A percentile compares a stretch with the other conserved stretches of the same genome.
phyloP scores from a whole-genome alignment of 2,329 filamentous ascomycete species.

The Sporothrix luriei region DNA sequence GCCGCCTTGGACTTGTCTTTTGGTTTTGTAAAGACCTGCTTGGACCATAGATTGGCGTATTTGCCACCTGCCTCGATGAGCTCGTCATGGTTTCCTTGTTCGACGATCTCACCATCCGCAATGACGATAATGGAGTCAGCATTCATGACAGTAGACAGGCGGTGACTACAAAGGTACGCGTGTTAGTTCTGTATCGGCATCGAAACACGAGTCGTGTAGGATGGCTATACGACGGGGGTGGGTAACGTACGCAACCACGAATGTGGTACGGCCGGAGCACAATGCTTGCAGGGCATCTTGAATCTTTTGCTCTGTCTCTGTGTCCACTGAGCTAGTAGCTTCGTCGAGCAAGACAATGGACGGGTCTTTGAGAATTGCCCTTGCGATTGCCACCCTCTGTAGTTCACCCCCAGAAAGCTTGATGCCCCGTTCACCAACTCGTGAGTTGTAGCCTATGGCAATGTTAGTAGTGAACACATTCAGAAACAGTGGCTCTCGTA shows the following conservation, averaged over 20 bases:
- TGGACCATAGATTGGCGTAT: slow-evolving; percentile 67
- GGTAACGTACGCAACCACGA: slow-evolving; percentile 62
- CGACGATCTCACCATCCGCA: slow-evolving; percentile 62
- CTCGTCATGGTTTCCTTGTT: slow-evolving; percentile 63
- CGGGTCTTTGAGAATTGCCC: slow-evolving; percentile 72
- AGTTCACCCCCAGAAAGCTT: slow-evolving; percentile 68
- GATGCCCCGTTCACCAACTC: slow-evolving; percentile 56
- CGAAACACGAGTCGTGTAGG: not conserved
- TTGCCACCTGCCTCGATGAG: slow-evolving; percentile 61
- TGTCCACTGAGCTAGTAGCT: slow-evolving; percentile 75
- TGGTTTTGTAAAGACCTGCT: slow-evolving; percentile 56
- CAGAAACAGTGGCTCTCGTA: too few relatives aligned
- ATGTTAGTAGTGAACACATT: slow-evolving; percentile 25
- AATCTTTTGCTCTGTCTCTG: slow-evolving; percentile 68
- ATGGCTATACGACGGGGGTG: too few relatives aligned
- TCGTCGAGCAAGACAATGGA: slow-evolving; percentile 78
- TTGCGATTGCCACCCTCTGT: slow-evolving; percentile 68
- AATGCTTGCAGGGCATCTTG: slow-evolving; percentile 62
- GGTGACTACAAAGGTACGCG: slow-evolving; percentile 52
- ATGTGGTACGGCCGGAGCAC: slow-evolving; percentile 64
- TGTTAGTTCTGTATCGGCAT: not conserved
- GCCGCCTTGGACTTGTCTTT: slow-evolving; percentile 45
- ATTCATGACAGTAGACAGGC: slow-evolving; percentile 71
- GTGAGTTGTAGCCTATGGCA: slow-evolving; percentile 50
- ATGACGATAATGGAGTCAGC: slow-evolving; percentile 69